Percentiles rank a stretch among this genome's conserved stretches.
Evolutionary conservation across 441 rosid genomes (phyloP).

Genomic region (Gossypium lobatum): DNA sequence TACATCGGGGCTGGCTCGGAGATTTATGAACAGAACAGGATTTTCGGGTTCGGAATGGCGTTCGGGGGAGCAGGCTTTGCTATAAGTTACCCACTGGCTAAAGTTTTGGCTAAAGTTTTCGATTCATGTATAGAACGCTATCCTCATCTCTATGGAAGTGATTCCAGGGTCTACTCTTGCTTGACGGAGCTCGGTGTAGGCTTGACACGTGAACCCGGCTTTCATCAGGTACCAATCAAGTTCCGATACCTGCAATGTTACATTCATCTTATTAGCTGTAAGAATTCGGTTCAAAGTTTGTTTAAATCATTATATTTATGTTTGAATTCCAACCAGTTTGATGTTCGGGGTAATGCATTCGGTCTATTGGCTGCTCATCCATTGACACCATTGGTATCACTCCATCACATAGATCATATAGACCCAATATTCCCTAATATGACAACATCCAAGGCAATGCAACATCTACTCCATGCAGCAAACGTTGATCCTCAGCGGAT

Average conservation of each 20-base stretch:
- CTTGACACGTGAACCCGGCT: conserved; percentile 81
- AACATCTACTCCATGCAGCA: conserved; percentile 54
- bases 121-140: conserved; percentile 82
- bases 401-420: conserved; percentile 63
- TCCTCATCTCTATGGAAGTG: conserved; percentile 82
- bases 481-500: conserved; percentile 60
- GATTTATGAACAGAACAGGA: conserved; percentile 50
- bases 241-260: background rate
- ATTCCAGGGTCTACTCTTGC: conserved; percentile 75
- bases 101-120: conserved; percentile 57
- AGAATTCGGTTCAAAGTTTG: background rate
- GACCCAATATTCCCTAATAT: conserved; percentile 78
- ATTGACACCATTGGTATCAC: conserved; percentile 54
- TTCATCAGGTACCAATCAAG: conserved; percentile 69
- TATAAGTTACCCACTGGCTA: conserved; percentile 74
- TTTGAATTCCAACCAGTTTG: conserved; percentile 39
- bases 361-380: conserved; percentile 82
- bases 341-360: conserved; percentile 62
- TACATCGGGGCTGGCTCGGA: conserved; percentile 85
- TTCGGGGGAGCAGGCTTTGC: conserved; percentile 87
- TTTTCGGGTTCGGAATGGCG: conserved; percentile 72
- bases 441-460: conserved; percentile 42
- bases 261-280: background rate
- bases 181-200: conserved; percentile 84
- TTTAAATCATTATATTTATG: background rate